Conservation (phyloP, 192 early-diverging fungal species). For the Chytriomyces sp. region DNA sequence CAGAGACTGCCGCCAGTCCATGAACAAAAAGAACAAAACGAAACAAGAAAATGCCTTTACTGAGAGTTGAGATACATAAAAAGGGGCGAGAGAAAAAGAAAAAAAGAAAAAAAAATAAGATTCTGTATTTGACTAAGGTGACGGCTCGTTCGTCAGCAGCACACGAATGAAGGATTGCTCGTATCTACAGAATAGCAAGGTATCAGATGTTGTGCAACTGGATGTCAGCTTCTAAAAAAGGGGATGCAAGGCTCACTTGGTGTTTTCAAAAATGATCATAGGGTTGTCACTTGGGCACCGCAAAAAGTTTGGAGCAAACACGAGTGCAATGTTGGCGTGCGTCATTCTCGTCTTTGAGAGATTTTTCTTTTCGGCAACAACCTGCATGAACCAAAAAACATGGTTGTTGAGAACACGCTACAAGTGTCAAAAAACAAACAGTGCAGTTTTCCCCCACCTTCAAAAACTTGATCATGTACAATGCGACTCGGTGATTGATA, state of each 20-base stretch:
- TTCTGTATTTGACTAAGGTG: neutral
- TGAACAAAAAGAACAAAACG: constrained; percentile 6
- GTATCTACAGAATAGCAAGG: constrained; percentile 33
- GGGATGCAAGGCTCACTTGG: constrained; percentile 44
- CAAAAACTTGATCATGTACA: constrained; percentile 84
- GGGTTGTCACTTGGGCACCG: constrained; percentile 76
- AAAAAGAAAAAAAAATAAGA: neutral
- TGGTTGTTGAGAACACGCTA: too few relatives aligned
- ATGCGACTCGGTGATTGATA: constrained; percentile 71
- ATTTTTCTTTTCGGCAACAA: constrained; percentile 75
- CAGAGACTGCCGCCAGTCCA: too few relatives aligned
- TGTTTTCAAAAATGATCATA: constrained; percentile 65
- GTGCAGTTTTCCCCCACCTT: too few relatives aligned
- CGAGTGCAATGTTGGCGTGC: constrained; percentile 87
- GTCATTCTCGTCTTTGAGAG: constrained; percentile 88
- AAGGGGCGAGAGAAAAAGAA: too few relatives aligned
- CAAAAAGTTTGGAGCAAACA: constrained; percentile 94
- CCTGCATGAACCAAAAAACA: constrained; percentile 47
- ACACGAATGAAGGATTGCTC: constrained; percentile 63
- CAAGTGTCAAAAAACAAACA: too few relatives aligned
- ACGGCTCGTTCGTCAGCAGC: constrained; percentile 44
- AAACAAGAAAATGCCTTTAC: neutral
- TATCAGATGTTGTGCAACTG: neutral
- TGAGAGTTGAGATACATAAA: neutral
- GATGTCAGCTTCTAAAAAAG: neutral